A percentile compares a stretch with the other conserved stretches of the same genome.
These are phyloP conservation scores for Sodiomyces alkalinus DNA, from an alignment of 2,329 filamentous ascomycete species.

Conservation along the genomic window DNA sequence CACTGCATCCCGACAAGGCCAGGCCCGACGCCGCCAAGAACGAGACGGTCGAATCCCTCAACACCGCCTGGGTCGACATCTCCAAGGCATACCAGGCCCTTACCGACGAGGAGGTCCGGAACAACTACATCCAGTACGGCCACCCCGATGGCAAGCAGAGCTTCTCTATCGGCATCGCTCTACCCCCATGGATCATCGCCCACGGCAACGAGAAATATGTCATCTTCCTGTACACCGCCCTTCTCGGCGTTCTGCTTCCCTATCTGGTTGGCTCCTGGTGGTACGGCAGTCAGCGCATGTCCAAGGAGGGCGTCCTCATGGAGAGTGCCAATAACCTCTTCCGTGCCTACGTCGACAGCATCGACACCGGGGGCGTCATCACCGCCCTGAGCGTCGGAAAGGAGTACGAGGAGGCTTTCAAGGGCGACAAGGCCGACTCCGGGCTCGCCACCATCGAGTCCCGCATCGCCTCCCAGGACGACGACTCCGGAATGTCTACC, in stretches of 20 bases:
- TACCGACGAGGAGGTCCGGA: conserved; percentile 91
- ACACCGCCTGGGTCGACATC: conserved; percentile 81
- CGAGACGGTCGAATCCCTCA: conserved; percentile 72
- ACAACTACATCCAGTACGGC: conserved; percentile 91
- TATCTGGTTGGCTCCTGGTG: conserved; percentile 96
- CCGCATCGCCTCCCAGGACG: conserved; percentile 51
- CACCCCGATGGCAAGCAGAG: conserved; percentile 97
- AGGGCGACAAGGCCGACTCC: conserved; percentile 63
- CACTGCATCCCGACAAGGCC: conserved; percentile 86
- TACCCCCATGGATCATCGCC: conserved; percentile 82
- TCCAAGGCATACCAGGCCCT: conserved; percentile 97
- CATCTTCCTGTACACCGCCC: conserved; percentile 70
- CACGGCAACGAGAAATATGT: conserved; percentile 95
- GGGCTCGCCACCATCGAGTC: conserved; percentile 76
- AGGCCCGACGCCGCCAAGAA: conserved; percentile 74
- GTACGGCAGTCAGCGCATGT: conserved; percentile 89
- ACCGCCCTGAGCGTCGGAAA: conserved; percentile 70
- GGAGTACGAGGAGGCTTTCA: conserved; percentile 66
- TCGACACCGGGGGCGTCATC: conserved; percentile 67
- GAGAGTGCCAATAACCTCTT: conserved; percentile 92
- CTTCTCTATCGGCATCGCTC: conserved; percentile 91
- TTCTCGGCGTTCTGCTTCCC: conserved; percentile 80
- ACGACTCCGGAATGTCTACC: conserved; percentile 42
- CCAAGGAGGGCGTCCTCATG: conserved; percentile 84
- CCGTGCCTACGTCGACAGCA: conserved; percentile 75